A percentile compares a stretch with the other conserved stretches of the same genome.
phyloP scores from a whole-genome alignment of 306 rosid genomes.

The Clitoria ternatea region DNA sequence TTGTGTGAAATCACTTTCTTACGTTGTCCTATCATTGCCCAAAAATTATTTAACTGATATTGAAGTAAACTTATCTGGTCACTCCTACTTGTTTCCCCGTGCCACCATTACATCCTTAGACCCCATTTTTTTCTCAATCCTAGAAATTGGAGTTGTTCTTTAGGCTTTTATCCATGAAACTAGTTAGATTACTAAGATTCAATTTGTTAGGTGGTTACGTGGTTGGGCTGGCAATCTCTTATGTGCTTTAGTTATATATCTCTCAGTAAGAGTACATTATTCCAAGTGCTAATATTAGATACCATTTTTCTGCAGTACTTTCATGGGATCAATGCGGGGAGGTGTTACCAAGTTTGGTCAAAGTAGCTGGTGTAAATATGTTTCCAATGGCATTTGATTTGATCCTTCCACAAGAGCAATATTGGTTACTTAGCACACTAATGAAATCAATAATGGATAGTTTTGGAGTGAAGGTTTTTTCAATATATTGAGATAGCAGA shows the following conservation, averaged over 20 bases:
- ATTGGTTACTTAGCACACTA: slow-evolving; percentile 29
- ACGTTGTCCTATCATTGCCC: neutral
- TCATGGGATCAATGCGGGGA: slow-evolving; percentile 37
- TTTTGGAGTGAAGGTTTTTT: slow-evolving; percentile 28
- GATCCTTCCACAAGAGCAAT: slow-evolving; percentile 35
- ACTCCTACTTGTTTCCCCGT: slow-evolving; percentile 5
- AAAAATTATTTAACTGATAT: neutral
- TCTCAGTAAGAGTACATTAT: slow-evolving; percentile 26
- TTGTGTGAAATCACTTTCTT: neutral
- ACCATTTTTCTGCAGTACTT: slow-evolving; percentile 54
- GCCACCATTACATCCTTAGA: neutral
- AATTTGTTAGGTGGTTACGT: slow-evolving; percentile 20
- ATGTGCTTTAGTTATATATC: slow-evolving; percentile 33
- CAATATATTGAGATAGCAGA: slow-evolving; percentile 26
- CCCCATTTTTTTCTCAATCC: neutral
- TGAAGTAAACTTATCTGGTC: slow-evolving; percentile 13
- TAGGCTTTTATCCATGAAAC: slow-evolving; percentile 19
- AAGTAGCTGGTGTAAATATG: slow-evolving; percentile 44
- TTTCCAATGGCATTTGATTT: slow-evolving; percentile 31
- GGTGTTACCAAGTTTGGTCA: slow-evolving; percentile 35
- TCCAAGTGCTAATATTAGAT: slow-evolving; percentile 43
- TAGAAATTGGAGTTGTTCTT: neutral
- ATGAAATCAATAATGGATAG: slow-evolving; percentile 26
- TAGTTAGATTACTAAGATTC: slow-evolving; percentile 22
- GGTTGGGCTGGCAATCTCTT: slow-evolving; percentile 28